phyloP scores from a whole-genome alignment of 2,329 filamentous ascomycete species.

The Colletotrichum chlorophyti region DNA sequence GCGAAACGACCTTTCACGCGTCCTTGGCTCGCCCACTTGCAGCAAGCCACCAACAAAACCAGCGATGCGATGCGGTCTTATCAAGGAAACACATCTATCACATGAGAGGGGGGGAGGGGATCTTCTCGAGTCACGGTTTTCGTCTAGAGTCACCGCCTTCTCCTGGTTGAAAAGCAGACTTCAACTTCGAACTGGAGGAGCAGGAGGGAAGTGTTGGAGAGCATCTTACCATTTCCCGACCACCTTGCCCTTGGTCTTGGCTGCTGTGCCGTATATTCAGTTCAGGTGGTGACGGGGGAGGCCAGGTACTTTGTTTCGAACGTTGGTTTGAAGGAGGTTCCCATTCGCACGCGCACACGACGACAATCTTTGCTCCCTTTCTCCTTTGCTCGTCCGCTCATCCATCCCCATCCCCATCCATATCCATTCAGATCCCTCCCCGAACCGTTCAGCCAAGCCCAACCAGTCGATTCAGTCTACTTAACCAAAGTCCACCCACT shows the following conservation, averaged over 20 bases:
- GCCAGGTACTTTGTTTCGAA: constrained; percentile 27
- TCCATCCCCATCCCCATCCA: background rate
- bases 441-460: constrained; percentile 10
- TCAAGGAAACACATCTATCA: constrained; percentile 3
- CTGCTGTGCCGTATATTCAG: background rate
- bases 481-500: constrained; percentile 30
- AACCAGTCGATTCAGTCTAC: constrained; percentile 20
- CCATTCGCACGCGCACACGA: constrained; percentile 27
- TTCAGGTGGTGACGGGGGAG: background rate
- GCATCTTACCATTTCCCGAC: too few relatives aligned
- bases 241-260: background rate
- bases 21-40: constrained; percentile 19
- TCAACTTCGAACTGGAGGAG: background rate
- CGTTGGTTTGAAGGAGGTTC: constrained; percentile 31
- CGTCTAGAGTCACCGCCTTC: too few relatives aligned
- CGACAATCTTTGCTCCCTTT: constrained; percentile 13
- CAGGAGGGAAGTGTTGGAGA: background rate
- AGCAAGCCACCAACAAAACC: constrained; percentile 22
- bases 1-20: constrained; percentile 1
- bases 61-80: background rate
- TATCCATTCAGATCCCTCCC: constrained; percentile 3
- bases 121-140: background rate
- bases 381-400: background rate
- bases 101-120: background rate
- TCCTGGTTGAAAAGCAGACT: too few relatives aligned